Conservation (phyloP, 306 rosid species). For the Medicago arabica region DNA sequence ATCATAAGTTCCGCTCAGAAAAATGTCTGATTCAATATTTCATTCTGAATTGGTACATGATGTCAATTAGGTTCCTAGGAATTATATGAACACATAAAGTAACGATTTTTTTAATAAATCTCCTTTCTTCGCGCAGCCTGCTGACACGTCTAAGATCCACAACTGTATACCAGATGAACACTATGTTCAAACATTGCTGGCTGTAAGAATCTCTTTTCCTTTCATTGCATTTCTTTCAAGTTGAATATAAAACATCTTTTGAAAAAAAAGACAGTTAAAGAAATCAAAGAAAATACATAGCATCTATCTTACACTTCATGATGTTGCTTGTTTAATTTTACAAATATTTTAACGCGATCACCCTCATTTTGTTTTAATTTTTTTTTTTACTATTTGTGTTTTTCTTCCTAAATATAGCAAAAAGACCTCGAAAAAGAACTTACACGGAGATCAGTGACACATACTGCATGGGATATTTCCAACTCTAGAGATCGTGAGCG, state of each 20-base stretch:
- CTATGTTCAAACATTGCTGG: conserved; percentile 89
- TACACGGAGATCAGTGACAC: conserved; percentile 83
- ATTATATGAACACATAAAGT: conserved; percentile 31
- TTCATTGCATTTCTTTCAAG: not conserved
- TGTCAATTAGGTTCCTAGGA: conserved; percentile 4
- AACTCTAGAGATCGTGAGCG: conserved; percentile 72
- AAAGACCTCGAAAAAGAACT: conserved; percentile 81
- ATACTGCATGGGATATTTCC: conserved; percentile 92
- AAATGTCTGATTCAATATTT: conserved; percentile 25
- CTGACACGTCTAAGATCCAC: conserved; percentile 81
- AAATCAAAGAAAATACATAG: conserved; percentile 27
- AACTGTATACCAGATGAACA: conserved; percentile 99
- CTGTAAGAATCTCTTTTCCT: conserved; percentile 62
- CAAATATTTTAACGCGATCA: conserved; percentile 10
- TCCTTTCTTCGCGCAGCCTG: conserved; percentile 68
- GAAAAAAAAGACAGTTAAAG: conserved; percentile 16
- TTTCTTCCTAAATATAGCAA: conserved; percentile 62
- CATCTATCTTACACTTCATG: conserved; percentile 2
- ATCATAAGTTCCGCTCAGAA: not conserved
- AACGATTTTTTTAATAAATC: conserved; percentile 21
- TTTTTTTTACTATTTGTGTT: conserved; percentile 25
- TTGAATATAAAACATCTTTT: conserved; percentile 22
- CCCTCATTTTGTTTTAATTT: conserved; percentile 26
- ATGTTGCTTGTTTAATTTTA: not conserved
- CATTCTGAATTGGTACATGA: conserved; percentile 24